A percentile compares a stretch with the other conserved stretches of the same genome.
Conservation (phyloP, 75 land plant genomes). For the Ceratopteris richardii region DNA sequence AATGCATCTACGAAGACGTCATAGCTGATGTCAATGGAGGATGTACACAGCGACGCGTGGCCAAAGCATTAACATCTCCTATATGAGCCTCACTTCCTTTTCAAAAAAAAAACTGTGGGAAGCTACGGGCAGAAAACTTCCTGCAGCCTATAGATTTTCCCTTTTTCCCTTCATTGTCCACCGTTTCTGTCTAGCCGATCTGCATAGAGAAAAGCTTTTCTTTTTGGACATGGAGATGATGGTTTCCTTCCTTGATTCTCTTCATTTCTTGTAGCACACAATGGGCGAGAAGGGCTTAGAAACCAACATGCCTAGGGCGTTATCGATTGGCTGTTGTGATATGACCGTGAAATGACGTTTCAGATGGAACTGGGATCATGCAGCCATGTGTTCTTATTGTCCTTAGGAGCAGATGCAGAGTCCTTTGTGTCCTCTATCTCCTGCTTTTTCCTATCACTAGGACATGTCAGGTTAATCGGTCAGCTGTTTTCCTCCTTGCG, state of each 20-base stretch:
- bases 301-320: not conserved
- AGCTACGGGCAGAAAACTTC: too few species aligned
- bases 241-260: too few species aligned
- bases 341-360: constrained; percentile 40
- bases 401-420: constrained; percentile 3
- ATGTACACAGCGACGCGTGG: too few species aligned
- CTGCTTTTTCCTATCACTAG: constrained; percentile 16
- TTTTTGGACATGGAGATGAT: too few species aligned
- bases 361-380: constrained; percentile 25
- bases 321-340: constrained; percentile 25
- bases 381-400: constrained; percentile 11
- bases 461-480: too few species aligned
- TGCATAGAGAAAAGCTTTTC: not conserved
- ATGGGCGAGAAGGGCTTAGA: constrained; percentile 25
- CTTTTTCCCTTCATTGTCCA: not conserved
- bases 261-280: not conserved
- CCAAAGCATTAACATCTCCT: too few species aligned
- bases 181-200: not conserved
- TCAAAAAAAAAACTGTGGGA: too few species aligned
- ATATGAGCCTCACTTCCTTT: too few species aligned
- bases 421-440: constrained; percentile 11
- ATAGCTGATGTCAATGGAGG: too few species aligned
- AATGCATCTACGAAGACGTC: too few species aligned
- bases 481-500: too few species aligned
- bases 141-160: too few species aligned